Percentiles rank a stretch among this genome's conserved stretches.
These are phyloP conservation scores for Trypanosoma congolense DNA, from an alignment of 208 protist species.

Conservation along the genomic window DNA sequence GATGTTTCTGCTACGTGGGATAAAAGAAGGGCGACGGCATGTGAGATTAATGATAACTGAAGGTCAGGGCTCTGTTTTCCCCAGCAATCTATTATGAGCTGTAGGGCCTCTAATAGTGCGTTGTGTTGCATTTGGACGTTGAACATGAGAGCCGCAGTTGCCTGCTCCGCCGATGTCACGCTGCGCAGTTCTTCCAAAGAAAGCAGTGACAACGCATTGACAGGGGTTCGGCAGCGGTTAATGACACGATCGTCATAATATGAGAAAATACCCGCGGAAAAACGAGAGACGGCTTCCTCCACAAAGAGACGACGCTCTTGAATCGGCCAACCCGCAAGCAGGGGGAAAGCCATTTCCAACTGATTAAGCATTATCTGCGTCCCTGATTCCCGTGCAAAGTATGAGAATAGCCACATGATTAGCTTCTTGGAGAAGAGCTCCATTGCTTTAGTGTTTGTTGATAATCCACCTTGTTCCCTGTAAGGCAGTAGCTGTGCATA, in stretches of 20 bases:
- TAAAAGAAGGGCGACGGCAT: slow-evolving; percentile 18
- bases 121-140: slow-evolving; percentile 21
- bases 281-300: slow-evolving; percentile 5
- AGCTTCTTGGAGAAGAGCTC: slow-evolving; percentile 26
- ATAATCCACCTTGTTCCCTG: slow-evolving; percentile 1
- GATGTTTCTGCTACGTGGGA: slow-evolving; percentile 16
- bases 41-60: slow-evolving; percentile 7
- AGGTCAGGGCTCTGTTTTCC: slow-evolving; percentile 5
- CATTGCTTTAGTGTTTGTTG: not conserved
- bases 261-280: slow-evolving; percentile 6
- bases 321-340: slow-evolving; percentile 12
- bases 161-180: slow-evolving; percentile 15
- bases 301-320: slow-evolving; percentile 19
- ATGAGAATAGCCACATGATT: slow-evolving; percentile 25
- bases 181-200: slow-evolving; percentile 8
- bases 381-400: slow-evolving; percentile 2
- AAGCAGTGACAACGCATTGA: slow-evolving; percentile 16
- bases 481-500: slow-evolving; percentile 4
- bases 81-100: slow-evolving; percentile 18
- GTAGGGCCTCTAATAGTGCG: slow-evolving; percentile 16
- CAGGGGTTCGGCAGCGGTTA: not conserved
- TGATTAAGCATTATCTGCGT: slow-evolving; percentile 17
- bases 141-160: slow-evolving; percentile 22
- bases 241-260: slow-evolving; percentile 24
- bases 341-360: slow-evolving; percentile 25